phyloP scores from a whole-genome alignment of 805 yeast species.

The Metschnikowia chrysomelidarum region DNA sequence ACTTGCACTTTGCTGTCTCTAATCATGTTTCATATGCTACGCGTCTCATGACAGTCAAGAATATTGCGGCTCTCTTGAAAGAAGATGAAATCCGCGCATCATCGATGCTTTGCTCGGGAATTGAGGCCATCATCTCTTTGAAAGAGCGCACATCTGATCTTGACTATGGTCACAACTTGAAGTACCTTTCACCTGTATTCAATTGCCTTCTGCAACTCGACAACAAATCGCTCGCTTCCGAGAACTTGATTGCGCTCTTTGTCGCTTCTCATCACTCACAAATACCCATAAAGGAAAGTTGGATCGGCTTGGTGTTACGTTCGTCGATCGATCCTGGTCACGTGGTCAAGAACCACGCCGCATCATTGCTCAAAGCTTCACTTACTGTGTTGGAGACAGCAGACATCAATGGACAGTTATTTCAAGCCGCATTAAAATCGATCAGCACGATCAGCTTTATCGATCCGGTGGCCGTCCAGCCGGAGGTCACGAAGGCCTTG shows the following conservation, averaged over 20 bases:
- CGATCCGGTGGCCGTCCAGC: conserved; percentile 54
- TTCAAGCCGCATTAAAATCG: conserved; percentile 43
- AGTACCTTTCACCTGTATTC: conserved; percentile 24
- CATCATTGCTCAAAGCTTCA: conserved; percentile 22
- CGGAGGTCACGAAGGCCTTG: conserved; percentile 47
- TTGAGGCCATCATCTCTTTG: conserved; percentile 27
- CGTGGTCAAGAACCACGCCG: conserved; percentile 47
- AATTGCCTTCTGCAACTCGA: conserved; percentile 25
- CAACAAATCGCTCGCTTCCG: conserved; percentile 15
- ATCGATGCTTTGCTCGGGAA: conserved; percentile 41
- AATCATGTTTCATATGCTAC: conserved; percentile 30
- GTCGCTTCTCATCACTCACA: conserved; percentile 28
- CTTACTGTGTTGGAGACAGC: conserved; percentile 17
- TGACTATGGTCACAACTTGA: conserved; percentile 19
- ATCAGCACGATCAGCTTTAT: conserved; percentile 52
- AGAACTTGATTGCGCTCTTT: conserved; percentile 24
- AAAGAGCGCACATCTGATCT: conserved; percentile 15
- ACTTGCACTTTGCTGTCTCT: conserved; percentile 49
- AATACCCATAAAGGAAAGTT: conserved; percentile 48
- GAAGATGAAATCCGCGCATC: conserved; percentile 30
- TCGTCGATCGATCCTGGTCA: conserved; percentile 46
- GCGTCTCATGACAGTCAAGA: conserved; percentile 32
- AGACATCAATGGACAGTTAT: conserved; percentile 42
- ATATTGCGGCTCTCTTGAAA: conserved; percentile 31
- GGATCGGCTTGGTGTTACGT: conserved; percentile 74